A percentile compares a stretch with the other conserved stretches of the same genome.
These are phyloP conservation scores for Morella rubra DNA, from an alignment of 306 rosid genomes.

Conservation along the genomic window DNA sequence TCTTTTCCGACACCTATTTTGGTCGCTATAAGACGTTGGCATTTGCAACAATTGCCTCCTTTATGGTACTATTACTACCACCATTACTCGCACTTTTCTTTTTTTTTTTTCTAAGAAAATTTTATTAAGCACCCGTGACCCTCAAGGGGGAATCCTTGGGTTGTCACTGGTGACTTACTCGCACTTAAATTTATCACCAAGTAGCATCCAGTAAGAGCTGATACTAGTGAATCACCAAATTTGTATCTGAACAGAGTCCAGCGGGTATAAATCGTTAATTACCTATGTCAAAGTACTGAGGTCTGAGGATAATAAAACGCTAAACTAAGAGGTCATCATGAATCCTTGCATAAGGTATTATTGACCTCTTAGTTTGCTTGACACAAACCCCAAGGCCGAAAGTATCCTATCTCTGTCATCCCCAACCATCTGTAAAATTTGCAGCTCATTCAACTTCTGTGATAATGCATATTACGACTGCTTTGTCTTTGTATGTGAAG, in stretches of 20 bases:
- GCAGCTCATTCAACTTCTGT: neutral
- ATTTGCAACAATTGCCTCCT: conserved; percentile 56
- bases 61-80: conserved; percentile 49
- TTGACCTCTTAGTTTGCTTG: neutral
- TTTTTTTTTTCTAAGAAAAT: too few relatives aligned
- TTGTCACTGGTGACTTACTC: too few relatives aligned
- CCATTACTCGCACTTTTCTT: neutral
- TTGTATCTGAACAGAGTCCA: neutral
- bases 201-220: neutral
- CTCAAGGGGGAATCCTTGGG: too few relatives aligned
- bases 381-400: neutral
- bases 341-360: neutral
- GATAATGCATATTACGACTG: neutral
- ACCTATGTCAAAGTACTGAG: neutral
- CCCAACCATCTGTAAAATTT: neutral
- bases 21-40: conserved; percentile 80
- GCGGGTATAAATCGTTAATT: neutral
- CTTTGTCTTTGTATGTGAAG: conserved; percentile 37
- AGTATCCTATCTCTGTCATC: neutral
- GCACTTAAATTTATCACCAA: neutral
- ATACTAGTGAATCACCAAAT: neutral
- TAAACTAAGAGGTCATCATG: neutral
- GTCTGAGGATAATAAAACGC: neutral
- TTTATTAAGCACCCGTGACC: too few relatives aligned
- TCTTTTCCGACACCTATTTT: conserved; percentile 61